phyloP scores from a whole-genome alignment of 208 protist genomes.

The Crithidia mellificae region DNA sequence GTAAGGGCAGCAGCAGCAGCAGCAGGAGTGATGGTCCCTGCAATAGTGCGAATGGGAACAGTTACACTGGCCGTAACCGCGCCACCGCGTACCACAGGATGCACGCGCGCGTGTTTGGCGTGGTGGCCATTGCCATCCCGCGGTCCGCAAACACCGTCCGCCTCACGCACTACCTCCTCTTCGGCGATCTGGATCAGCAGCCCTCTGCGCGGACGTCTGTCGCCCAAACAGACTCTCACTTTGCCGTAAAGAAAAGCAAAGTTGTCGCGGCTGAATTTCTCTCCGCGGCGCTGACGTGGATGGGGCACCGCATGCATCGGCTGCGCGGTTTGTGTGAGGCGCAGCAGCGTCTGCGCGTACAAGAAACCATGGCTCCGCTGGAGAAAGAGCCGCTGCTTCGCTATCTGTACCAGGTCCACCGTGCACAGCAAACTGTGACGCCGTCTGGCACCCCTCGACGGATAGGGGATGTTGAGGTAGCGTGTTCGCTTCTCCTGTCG shows the following conservation, averaged over 20 bases:
- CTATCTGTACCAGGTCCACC: slow-evolving; percentile 20
- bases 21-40: too few species aligned
- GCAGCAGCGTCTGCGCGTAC: slow-evolving; percentile 2
- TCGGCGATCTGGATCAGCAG: slow-evolving; percentile 9
- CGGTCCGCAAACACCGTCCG: slow-evolving; percentile 23
- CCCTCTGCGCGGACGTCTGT: not conserved
- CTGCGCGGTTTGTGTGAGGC: slow-evolving; percentile 12
- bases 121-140: slow-evolving; percentile 41
- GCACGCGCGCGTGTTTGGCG: slow-evolving; percentile 27
- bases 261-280: slow-evolving; percentile 3
- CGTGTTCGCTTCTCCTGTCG: too few species aligned
- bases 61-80: too few species aligned
- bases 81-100: too few species aligned
- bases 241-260: slow-evolving; percentile 8
- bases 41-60: too few species aligned
- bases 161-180: slow-evolving; percentile 35
- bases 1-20: not conserved
- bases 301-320: slow-evolving; percentile 17
- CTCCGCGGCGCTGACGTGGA: slow-evolving; percentile 5
- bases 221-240: not conserved
- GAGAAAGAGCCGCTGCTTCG: slow-evolving; percentile 28
- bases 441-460: not conserved
- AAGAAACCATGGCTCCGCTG: slow-evolving; percentile 9
- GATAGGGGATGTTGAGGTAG: slow-evolving; percentile 18
- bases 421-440: not conserved